Base-by-base conservation (phyloP, 208 protist species). In the Trypanosoma congolense region DNA sequence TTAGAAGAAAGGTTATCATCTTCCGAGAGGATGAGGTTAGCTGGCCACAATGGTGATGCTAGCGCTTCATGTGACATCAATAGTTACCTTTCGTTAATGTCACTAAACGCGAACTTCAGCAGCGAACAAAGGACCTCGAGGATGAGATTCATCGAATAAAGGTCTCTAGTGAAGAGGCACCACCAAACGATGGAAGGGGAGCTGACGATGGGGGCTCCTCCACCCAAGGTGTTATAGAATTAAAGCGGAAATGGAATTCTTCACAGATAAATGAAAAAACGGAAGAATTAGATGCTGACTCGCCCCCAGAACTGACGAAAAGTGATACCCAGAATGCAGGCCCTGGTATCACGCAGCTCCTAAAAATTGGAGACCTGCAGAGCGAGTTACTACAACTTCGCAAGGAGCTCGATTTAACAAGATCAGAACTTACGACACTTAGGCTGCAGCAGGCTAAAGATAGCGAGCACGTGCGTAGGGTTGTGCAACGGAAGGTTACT, bases 61-160 rank as follows among this genome's bases (percentile, higher is more conserved):
- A 48, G 79, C 1, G 47, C 60, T 1, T 75, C 75, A 28, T n/a
- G 45, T 28, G 78, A 86, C 43, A 8, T 77, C 28, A 84, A 79
- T 33, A 81, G 80, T 31, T 87, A 92, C 58, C 56, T 70, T n/a
- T 53, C 75, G 35, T 53, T 92, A 10, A 83, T 92, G 80, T 47
- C 61, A 6, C 16, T 87, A 14, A 87, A 92, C 67, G 50, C 70
- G 0, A 30, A n/a, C 61, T 84, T 45, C 75, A 77, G 47, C 42
- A 55, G 1, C 60, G 65, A 19, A 36, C 84, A 21, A 49, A 54
- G 10, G 57, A 68, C 28, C 49, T 83, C 18, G 71, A 91, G 45
- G 44, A 53, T n/a, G 35, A 73, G 26, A 40, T 80, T 16, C 25
- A 25, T 24, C 22, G 42, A 45, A 33, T 62, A 36, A 54, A 30